Percentiles rank a stretch among this genome's conserved stretches.
Evolutionary conservation across 176 grass and related monocot genomes (phyloP).

Genomic region (Bromus sterilis): DNA sequence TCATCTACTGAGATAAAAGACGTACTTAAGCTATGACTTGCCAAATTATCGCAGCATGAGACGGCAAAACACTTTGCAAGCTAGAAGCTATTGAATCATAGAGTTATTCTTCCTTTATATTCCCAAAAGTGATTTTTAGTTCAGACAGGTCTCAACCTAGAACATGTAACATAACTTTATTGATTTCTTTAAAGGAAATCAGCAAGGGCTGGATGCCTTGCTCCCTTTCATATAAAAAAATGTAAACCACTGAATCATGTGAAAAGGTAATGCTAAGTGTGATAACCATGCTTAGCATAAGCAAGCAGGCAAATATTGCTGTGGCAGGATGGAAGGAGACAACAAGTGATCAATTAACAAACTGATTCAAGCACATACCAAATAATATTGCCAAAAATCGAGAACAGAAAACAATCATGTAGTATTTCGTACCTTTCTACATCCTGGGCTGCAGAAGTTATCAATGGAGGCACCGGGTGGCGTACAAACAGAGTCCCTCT

Average conservation of each 20-base stretch:
- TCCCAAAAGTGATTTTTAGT: not conserved
- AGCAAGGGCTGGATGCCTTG: not conserved
- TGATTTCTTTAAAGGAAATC: not conserved
- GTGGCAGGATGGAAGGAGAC: not conserved
- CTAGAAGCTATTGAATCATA: not conserved
- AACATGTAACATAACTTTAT: not conserved
- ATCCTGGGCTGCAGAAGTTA: conserved; percentile 66
- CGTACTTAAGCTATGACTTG: not conserved
- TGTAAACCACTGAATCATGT: not conserved
- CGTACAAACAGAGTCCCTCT: conserved; percentile 18
- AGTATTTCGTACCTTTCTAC: conserved; percentile 63
- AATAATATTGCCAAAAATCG: not conserved
- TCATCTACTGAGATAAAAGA: not conserved
- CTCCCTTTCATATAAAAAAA: not conserved
- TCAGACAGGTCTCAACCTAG: not conserved
- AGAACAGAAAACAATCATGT: not conserved
- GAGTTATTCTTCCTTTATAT: not conserved
- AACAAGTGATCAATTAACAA: conserved; percentile 11
- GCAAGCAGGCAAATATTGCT: not conserved
- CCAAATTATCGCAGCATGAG: not conserved
- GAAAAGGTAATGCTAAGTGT: conserved; percentile 6
- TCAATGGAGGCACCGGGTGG: conserved; percentile 14
- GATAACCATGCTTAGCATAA: not conserved
- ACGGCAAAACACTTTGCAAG: not conserved
- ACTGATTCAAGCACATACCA: conserved; percentile 3